A percentile compares a stretch with the other conserved stretches of the same genome.
Evolutionary conservation across 1,139 yeast species (phyloP).

Genomic region (Geotrichum klebahnii): DNA sequence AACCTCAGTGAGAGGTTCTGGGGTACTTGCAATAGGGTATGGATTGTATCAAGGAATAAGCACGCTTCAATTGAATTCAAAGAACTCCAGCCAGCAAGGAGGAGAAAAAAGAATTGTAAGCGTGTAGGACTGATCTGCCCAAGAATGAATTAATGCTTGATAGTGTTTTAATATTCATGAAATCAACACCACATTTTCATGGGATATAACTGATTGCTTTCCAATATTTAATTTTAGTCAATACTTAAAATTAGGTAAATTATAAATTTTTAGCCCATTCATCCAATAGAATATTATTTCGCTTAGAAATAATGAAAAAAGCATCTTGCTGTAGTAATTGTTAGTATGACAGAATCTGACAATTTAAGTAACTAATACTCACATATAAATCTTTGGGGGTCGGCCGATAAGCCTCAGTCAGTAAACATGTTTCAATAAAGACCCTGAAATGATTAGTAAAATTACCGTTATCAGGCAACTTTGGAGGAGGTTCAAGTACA

Average conservation of each 20-base stretch:
- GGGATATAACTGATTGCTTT: too few relatives aligned
- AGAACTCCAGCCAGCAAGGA: constrained; percentile 1
- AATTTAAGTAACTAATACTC: too few relatives aligned
- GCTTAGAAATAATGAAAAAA: constrained; percentile 47
- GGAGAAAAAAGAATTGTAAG: too few relatives aligned
- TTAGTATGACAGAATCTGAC: too few relatives aligned
- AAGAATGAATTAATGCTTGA: too few relatives aligned
- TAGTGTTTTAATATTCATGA: too few relatives aligned
- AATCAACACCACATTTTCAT: too few relatives aligned
- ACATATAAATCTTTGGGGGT: constrained; percentile 58
- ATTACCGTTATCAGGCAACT: constrained; percentile 46
- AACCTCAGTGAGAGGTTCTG: constrained; percentile 50
- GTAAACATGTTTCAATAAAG: constrained; percentile 68
- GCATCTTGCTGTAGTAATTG: too few relatives aligned
- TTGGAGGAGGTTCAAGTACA: constrained; percentile 89
- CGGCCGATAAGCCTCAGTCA: constrained; percentile 60
- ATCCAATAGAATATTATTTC: constrained; percentile 45
- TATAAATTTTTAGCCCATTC: constrained; percentile 49
- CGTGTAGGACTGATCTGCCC: background rate
- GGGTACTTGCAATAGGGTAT: constrained; percentile 49
- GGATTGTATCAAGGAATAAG: constrained; percentile 58
- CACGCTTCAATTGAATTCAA: constrained; percentile 38
- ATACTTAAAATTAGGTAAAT: too few relatives aligned
- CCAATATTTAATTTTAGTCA: too few relatives aligned
- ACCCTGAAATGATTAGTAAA: constrained; percentile 50